Percentiles rank a stretch among this genome's conserved stretches.
Evolutionary conservation across 192 early-diverging fungal species (phyloP).

Genomic region (Spinellus fusiger): DNA sequence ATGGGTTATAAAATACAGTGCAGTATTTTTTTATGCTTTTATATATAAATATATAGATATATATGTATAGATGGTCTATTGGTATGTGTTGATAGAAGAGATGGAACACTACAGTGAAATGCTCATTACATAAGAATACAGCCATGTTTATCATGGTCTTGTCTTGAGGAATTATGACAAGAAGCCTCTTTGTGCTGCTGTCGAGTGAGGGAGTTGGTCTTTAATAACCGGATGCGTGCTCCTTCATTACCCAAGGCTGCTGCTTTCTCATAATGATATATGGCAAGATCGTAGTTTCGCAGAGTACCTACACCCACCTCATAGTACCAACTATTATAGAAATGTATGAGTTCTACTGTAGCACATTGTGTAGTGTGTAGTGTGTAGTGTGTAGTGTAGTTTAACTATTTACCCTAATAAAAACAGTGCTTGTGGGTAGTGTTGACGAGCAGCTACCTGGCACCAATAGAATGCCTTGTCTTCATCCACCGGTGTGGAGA

Average conservation of each 20-base stretch:
- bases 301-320: slow-evolving; percentile 19
- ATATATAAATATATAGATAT: too few species aligned
- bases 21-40: too few species aligned
- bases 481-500: background rate
- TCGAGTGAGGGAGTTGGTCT: background rate
- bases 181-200: background rate
- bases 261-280: slow-evolving; percentile 15
- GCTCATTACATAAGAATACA: background rate
- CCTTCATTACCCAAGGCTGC: slow-evolving; percentile 10
- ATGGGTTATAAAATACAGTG: too few species aligned
- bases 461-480: slow-evolving; percentile 6
- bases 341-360: too few species aligned
- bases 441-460: too few species aligned
- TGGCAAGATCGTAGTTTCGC: slow-evolving; percentile 13
- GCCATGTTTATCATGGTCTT: too few species aligned
- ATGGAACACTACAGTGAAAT: too few species aligned
- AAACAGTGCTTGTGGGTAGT: too few species aligned
- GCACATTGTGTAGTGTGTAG: too few species aligned
- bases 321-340: slow-evolving; percentile 20
- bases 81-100: too few species aligned
- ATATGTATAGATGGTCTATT: too few species aligned
- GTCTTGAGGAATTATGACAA: too few species aligned
- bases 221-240: background rate
- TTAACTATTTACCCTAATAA: slow-evolving; percentile 5
- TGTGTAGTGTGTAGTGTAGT: background rate